phyloP scores from a whole-genome alignment of 2,329 filamentous ascomycete species.

The Plectosphaerella cucumerina region DNA sequence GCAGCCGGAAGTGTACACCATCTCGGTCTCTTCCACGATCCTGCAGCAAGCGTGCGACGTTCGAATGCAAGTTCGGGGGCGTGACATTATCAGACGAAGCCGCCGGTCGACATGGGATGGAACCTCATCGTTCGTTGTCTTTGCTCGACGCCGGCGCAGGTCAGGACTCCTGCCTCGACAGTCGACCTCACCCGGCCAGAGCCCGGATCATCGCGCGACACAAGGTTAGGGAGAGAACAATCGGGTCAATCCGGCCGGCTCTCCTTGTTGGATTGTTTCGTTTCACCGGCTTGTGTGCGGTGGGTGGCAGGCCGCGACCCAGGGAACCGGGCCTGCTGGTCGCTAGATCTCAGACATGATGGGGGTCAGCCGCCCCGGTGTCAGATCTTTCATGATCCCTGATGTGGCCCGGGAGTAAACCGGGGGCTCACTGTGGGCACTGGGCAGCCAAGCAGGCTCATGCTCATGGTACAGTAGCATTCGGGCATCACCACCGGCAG shows the following conservation, averaged over 20 bases:
- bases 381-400: constrained; percentile 12
- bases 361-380: constrained; percentile 5
- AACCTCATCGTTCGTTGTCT: not conserved
- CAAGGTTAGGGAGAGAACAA: too few relatives aligned
- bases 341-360: constrained; percentile 12
- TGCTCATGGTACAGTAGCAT: too few relatives aligned
- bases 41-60: constrained; percentile 10
- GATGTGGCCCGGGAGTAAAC: not conserved
- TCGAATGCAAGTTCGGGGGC: too few relatives aligned
- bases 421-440: not conserved
- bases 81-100: not conserved
- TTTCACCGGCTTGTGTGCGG: constrained; percentile 3
- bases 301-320: constrained; percentile 3
- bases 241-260: too few relatives aligned
- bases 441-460: not conserved
- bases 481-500: too few relatives aligned
- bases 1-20: constrained; percentile 4
- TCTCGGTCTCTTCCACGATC: constrained; percentile 13
- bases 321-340: constrained; percentile 6
- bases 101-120: constrained; percentile 4
- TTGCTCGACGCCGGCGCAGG: not conserved
- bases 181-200: too few relatives aligned
- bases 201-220: too few relatives aligned
- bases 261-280: not conserved
- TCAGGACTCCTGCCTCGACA: too few relatives aligned